phyloP scores from a whole-genome alignment of 768 basidiomycete species.

The Amanita rimosa region DNA sequence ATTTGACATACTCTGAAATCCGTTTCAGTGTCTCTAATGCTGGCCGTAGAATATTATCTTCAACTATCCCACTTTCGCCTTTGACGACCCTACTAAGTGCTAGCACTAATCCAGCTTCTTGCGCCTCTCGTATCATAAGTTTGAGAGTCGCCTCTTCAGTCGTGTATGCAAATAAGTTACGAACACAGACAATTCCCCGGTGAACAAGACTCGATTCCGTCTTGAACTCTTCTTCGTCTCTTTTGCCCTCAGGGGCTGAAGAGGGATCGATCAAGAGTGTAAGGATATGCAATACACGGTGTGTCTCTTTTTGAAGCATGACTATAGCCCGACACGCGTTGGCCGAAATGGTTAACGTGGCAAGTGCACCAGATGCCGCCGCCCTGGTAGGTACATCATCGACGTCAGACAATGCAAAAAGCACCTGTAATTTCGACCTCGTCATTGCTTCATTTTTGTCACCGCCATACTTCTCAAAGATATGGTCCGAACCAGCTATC shows the following conservation, averaged over 20 bases:
- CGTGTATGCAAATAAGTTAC: slow-evolving; percentile 46
- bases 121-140: slow-evolving; percentile 38
- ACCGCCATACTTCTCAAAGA: slow-evolving; percentile 66
- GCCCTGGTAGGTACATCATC: slow-evolving; percentile 77
- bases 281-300: slow-evolving; percentile 54
- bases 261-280: slow-evolving; percentile 57
- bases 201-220: slow-evolving; percentile 57
- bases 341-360: slow-evolving; percentile 58
- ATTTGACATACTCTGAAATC: slow-evolving; percentile 11
- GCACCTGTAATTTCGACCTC: slow-evolving; percentile 64
- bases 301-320: slow-evolving; percentile 52
- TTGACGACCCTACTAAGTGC: slow-evolving; percentile 42
- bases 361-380: slow-evolving; percentile 88
- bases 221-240: slow-evolving; percentile 23
- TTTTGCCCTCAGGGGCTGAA: slow-evolving; percentile 19
- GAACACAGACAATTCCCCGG: slow-evolving; percentile 66
- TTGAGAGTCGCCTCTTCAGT: slow-evolving; percentile 25
- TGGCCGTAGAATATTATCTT: slow-evolving; percentile 30
- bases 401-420: slow-evolving; percentile 79
- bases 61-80: slow-evolving; percentile 18
- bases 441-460: slow-evolving; percentile 23
- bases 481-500: slow-evolving; percentile 60
- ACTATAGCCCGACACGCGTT: slow-evolving; percentile 52
- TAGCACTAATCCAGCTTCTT: slow-evolving; percentile 38
- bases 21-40: slow-evolving; percentile 40